Evolutionary conservation across 2,329 filamentous ascomycete species (phyloP), one percentile per base, ranked within the genome.

Genomic region (Fusarium veterinarium): DNA sequence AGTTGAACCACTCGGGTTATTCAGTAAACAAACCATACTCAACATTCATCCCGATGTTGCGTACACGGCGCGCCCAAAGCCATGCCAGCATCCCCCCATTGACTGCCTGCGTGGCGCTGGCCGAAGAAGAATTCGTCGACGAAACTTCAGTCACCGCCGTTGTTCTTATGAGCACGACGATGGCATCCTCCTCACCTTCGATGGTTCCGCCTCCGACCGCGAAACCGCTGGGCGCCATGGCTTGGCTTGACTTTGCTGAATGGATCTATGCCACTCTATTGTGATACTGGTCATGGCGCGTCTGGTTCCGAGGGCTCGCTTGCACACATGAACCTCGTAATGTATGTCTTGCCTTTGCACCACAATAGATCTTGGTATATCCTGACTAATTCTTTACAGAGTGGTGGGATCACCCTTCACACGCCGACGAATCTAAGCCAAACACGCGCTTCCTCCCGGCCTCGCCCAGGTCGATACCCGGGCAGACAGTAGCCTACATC

Each of bases 211-310:
- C 13, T n/a, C 19, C 19, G 1, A 2, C 6, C 14, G 19, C 3
- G 9, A 37, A 11, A 25, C 16, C 9, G 12, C 9, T 8, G 31
- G 30, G 19, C 19, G 5, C 5, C 10, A 52, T 2, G 17, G 5
- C 31, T 6, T 0, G 19, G 49, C 19, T n/a, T 28, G 13, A 1
- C 19, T 17, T 28, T 1, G 19, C 19, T 9, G 5, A 17, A 38
- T 9, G 19, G 19, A 16, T 41, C 13, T 1, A 2, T 17, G 17
- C 17, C 8, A n/a, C 19, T 16, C 13, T 3, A 0, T 1, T 17
- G 13, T 17, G 19, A 52, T n/a, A 1, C 19, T 38, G 33, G 19
- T 5, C 1, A 28, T 28, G 23, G 5, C 7, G 23, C 33, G 19
- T 3, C 49, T n/a, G 13, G 23, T 38, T 5, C 1, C 1, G 33